phyloP scores from a whole-genome alignment of 2,329 filamentous ascomycete genomes.

The Tolypocladium paradoxum region DNA sequence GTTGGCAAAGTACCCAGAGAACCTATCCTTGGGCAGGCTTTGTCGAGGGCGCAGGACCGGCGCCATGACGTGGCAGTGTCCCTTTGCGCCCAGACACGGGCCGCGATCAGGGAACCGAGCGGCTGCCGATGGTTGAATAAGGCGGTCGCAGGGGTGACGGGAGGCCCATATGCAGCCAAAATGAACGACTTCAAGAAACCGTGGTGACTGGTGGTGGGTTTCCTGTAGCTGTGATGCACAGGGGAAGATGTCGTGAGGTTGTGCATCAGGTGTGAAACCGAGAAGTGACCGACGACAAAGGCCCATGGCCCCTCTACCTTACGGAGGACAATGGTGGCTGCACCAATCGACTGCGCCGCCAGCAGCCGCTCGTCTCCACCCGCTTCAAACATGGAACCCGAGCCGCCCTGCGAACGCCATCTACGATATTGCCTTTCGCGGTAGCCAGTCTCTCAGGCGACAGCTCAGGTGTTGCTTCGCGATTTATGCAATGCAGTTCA shows the following conservation, averaged over 20 bases:
- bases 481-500: conserved; percentile 16
- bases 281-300: neutral
- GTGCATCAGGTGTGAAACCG: neutral
- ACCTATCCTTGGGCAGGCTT: conserved; percentile 57
- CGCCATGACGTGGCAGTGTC: conserved; percentile 20
- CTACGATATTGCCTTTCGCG: neutral
- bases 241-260: neutral
- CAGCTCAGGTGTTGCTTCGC: neutral
- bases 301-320: neutral
- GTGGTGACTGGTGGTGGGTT: neutral
- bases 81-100: neutral
- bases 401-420: neutral
- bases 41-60: conserved; percentile 35
- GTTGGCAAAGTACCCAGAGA: conserved; percentile 53
- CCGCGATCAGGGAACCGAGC: neutral
- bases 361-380: neutral
- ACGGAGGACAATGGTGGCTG: neutral
- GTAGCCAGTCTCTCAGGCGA: neutral
- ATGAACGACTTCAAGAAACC: neutral
- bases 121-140: neutral
- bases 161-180: neutral
- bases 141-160: neutral
- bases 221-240: neutral
- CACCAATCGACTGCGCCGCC: neutral
- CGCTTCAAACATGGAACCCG: no score